Evolutionary conservation across 306 rosid species (phyloP).

Genomic region (Rosa multiflora): DNA sequence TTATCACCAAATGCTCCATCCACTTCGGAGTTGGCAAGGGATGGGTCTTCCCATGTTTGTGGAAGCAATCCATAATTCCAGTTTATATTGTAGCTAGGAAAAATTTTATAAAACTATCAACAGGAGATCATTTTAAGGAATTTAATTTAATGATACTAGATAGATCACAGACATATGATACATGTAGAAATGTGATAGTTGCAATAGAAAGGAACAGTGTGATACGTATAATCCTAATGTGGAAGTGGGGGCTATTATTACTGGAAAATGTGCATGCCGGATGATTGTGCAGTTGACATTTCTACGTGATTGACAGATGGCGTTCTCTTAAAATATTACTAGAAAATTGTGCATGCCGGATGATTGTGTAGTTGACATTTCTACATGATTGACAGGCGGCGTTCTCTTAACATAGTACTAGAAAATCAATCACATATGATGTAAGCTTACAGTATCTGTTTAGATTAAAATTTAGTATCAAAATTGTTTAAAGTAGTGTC

Average conservation of each 20-base stretch:
- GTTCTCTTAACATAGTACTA: neutral
- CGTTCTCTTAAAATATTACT: neutral
- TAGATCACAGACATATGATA: neutral
- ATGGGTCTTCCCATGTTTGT: conserved; percentile 98
- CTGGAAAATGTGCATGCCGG: neutral
- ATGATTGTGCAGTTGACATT: neutral
- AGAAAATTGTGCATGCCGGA: neutral
- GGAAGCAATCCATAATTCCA: conserved; percentile 99
- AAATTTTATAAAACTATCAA: neutral
- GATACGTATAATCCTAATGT: neutral
- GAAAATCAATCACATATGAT: neutral
- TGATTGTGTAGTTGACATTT: neutral
- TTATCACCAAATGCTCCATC: conserved; percentile 96
- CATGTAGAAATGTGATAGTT: neutral
- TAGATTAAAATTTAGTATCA: neutral
- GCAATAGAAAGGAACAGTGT: neutral
- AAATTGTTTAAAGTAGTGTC: neutral
- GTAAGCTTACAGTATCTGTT: neutral
- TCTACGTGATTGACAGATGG: neutral
- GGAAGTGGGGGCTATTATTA: neutral
- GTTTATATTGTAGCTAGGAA: conserved; percentile 69
- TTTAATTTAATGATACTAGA: neutral
- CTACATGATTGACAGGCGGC: neutral
- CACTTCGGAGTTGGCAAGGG: conserved; percentile 75
- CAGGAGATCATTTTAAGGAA: neutral